Evolutionary conservation across 306 rosid genomes (phyloP), one percentile per base, ranked within the genome.

Genomic region (Heteromeles arbutifolia): DNA sequence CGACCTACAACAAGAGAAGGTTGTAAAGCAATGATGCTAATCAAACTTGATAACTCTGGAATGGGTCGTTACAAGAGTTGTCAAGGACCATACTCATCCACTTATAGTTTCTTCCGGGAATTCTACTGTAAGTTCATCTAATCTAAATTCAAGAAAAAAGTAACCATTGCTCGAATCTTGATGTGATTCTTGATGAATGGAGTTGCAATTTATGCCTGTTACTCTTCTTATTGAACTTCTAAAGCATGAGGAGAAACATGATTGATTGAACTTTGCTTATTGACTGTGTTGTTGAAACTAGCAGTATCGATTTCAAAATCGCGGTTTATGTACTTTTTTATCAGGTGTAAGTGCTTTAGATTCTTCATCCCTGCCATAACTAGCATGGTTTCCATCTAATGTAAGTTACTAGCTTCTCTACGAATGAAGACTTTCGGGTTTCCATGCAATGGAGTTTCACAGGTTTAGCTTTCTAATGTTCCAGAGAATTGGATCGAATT

Each of bases 21-120:
- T 8, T 85, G 88, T 69, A 82, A 82, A 69, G 84, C 88, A 43
- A 79, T 82, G 88, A 25, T 85, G 72, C 31, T 76, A 68, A 82
- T 85, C 65, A 82, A 85, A 76, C 79, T 78, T 54, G 67, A 79
- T 53, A 82, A 73, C 64, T 71, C 76, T 45, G 84, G 84, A 67
- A 79, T 82, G 84, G 88, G 77, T 82, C 67, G 68, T 79, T 64
- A 68, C 82, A n/a, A 82, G 67, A 82, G 73, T 85, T 79, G 79
- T 79, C 5, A 85, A 85, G 76, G 84, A 73, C 54, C 54, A 59
- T 59, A 43, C 43, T 52, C 75, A 53, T 71, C 75, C 65, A 12
- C 75, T 71, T 71, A 32, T 31, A 18, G 65, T 6, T 31, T 71
- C 64, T 29, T 37, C 77, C 14, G 17, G 25, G 39, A 41, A 17